Evolutionary conservation across 306 rosid species (phyloP).

Genomic region (Casuarina equisetifolia): DNA sequence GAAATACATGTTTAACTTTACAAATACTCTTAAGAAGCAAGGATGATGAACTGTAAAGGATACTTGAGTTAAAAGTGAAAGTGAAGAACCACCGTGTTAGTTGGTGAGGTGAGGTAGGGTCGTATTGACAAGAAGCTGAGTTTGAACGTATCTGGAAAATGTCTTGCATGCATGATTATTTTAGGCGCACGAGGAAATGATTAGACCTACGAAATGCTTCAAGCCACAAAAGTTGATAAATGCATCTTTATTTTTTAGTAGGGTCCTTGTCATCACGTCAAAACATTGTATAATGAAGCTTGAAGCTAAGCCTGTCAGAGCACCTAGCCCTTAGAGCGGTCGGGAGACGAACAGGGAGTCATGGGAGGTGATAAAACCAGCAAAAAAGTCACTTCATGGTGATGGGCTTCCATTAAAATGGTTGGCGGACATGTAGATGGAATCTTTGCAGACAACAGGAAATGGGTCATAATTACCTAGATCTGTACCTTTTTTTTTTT

Average conservation of each 20-base stretch:
- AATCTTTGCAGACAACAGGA: slow-evolving; percentile 29
- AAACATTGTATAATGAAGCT: too few species aligned
- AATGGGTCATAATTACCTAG: slow-evolving; percentile 41
- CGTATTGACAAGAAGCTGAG: not conserved
- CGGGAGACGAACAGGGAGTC: slow-evolving; percentile 4
- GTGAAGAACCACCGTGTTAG: not conserved
- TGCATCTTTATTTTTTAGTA: too few species aligned
- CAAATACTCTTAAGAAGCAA: too few species aligned
- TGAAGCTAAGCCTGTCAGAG: not conserved
- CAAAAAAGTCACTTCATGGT: slow-evolving; percentile 14
- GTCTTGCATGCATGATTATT: slow-evolving; percentile 34
- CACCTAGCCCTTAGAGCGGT: not conserved
- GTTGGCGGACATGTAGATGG: slow-evolving; percentile 14
- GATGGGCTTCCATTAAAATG: slow-evolving; percentile 37
- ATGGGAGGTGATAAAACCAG: slow-evolving; percentile 16
- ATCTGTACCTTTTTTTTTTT: not conserved
- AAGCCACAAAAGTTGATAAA: not conserved
- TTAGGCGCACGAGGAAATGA: slow-evolving; percentile 41
- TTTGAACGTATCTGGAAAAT: not conserved
- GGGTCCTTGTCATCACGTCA: too few species aligned
- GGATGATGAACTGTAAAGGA: too few species aligned
- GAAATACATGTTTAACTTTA: too few species aligned
- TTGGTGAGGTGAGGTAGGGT: not conserved
- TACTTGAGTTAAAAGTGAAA: not conserved
- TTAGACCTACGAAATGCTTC: slow-evolving; percentile 15